Base-by-base conservation (phyloP, 306 rosid genomes). In the Casuarina glauca region DNA sequence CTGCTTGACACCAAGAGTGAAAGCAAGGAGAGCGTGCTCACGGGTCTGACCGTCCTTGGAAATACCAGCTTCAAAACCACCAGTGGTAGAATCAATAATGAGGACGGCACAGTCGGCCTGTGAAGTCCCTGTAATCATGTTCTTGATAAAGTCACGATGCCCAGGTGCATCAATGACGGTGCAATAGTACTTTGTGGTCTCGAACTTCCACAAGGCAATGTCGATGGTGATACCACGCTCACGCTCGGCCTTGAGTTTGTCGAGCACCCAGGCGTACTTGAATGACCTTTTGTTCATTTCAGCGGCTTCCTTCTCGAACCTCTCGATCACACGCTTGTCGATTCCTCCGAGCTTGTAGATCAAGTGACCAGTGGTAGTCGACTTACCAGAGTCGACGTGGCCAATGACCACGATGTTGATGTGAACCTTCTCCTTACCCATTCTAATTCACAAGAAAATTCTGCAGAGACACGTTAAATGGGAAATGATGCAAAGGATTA, bases 381-480 rank as follows among this genome's bases (percentile, higher is more conserved):
- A 26, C 32, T 26, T 26, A 26, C 32, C 32, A 26, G 32, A 26
- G 32, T 26, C 32, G 32, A 26, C 32, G 32, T 26, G 32, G 32
- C 32, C 32, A 26, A 26, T 26, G 32, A 26, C 32, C 32, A 26
- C 32, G 32, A 26, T 26, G 32, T 26, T 26, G 32, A 26, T 26
- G 32, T 26, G 32, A 26, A 26, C 78, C 72, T 43, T 82, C 82
- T 0, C 85, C 85, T 4, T 78, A 77, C 43, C 79, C 74, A 6
- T 80, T 83, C 3, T 82, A 82, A 70, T 84, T 84, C 3, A 84
- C 87, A 3, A 84, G 32, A 26, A 26, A 26, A 80, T 79, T 84
- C 87, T 46, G 80, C 90, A 16, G 26, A 84, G 90, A 35, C 90
- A 88, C 17, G 84, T 87, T 60, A 87, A 88, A 19, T 84, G 88